Percentiles rank a stretch among this genome's conserved stretches.
Evolutionary conservation across 1,139 yeast genomes (phyloP).

Genomic region (Ogataea hybrid): DNA sequence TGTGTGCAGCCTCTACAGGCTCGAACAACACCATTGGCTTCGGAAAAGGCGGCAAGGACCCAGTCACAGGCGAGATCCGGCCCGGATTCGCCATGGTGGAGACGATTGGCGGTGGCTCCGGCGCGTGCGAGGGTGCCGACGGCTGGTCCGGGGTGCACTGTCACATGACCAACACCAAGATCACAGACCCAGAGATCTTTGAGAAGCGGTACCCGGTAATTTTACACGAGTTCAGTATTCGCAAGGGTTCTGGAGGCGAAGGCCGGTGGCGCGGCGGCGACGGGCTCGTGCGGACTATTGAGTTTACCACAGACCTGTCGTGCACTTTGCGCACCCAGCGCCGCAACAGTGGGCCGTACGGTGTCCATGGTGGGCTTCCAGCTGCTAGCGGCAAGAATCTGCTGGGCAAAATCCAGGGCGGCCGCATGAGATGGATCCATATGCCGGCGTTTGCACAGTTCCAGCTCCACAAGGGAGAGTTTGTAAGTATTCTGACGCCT

Average conservation of each 20-base stretch:
- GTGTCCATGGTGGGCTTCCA: slow-evolving; percentile 10
- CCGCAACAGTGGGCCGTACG: slow-evolving; percentile 35
- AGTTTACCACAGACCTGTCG: slow-evolving; percentile 34
- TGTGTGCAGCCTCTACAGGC: slow-evolving; percentile 39
- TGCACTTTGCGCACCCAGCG: slow-evolving; percentile 33
- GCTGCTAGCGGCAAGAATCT: slow-evolving; percentile 26
- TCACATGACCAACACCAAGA: slow-evolving; percentile 42
- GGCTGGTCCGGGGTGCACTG: slow-evolving; percentile 43
- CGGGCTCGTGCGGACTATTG: slow-evolving; percentile 35
- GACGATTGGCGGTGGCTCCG: slow-evolving; percentile 41
- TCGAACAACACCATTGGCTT: slow-evolving; percentile 40
- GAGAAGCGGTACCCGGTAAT: slow-evolving; percentile 40
- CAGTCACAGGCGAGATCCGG: slow-evolving; percentile 34
- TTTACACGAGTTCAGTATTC: slow-evolving; percentile 34
- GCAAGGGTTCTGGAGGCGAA: slow-evolving; percentile 37
- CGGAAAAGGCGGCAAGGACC: slow-evolving; percentile 37
- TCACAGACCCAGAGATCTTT: slow-evolving; percentile 43
- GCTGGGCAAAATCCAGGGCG: slow-evolving; percentile 32
- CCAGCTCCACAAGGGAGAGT: slow-evolving; percentile 37
- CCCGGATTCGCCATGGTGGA: slow-evolving; percentile 42
- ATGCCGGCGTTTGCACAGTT: slow-evolving; percentile 31
- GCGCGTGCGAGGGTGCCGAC: slow-evolving; percentile 32
- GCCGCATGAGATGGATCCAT: slow-evolving; percentile 31
- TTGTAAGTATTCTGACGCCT: slow-evolving; percentile 39
- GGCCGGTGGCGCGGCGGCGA: slow-evolving; percentile 41